Base-by-base conservation (phyloP, 2,329 filamentous ascomycete species). In the Ceratocystis smalleyi region DNA sequence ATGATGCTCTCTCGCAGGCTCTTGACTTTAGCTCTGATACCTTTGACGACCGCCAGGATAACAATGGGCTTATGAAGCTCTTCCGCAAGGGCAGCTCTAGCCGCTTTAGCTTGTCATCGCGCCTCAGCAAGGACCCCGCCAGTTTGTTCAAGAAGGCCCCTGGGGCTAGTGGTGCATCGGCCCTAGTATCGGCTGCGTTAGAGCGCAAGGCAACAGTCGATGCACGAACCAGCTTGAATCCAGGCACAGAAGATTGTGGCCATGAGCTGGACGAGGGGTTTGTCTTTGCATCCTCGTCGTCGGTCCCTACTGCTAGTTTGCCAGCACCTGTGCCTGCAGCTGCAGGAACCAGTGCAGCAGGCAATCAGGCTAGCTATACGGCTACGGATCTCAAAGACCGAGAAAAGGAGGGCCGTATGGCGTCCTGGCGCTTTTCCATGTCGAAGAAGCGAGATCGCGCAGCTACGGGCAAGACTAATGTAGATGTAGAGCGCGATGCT, bases 41-140 rank as follows among this genome's bases (percentile, higher is more conserved):
- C 19, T 10, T 40, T 15, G 74, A 73, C 43, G 67, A 72, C 35
- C 81, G 80, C 69, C 76, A 83, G 64, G 74, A 78, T 67, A 81
- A 83, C 62, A 82, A 82, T 63, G 47, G 51, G 22, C 75, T 85
- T 68, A 76, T 79, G 70, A 81, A 84, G 71, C 76, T 86, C 60
- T 80, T 86, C 64, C 81, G 83, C 40, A 86, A 86, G 74, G 81
- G 83, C 61, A 85, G 82, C 71, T 83, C 82, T 5, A 79, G 81
- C 72, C 86, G 86, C 74, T 86, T 86, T 71, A 82, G 81, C 71
- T 75, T 85, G 66, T 79, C 83, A 12, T 82, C 81, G 60, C 72
- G 81, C 65, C 70, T 81, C 22, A 77, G 77, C 62, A 86, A 83
- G 69, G 79, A 81, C 59, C 77, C 78, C 32, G 75, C 12, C 72